phyloP scores from a whole-genome alignment of 2,329 filamentous ascomycete species.

The Colletotrichum limetticola region DNA sequence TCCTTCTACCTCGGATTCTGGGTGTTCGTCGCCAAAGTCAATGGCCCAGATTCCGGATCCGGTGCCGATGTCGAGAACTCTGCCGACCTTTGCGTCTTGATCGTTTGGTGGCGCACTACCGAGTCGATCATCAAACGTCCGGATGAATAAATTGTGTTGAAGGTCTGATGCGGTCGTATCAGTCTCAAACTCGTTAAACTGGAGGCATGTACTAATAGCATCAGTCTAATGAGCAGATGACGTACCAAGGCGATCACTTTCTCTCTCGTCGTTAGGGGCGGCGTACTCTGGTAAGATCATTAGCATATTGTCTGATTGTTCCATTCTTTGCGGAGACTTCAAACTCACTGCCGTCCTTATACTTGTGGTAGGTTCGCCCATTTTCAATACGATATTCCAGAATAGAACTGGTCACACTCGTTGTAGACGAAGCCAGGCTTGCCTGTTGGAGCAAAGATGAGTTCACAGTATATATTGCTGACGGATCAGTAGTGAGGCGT shows the following conservation, averaged over 20 bases:
- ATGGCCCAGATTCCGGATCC: conserved; percentile 59
- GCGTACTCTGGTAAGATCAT: neutral
- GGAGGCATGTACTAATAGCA: neutral
- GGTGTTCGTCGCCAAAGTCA: conserved; percentile 50
- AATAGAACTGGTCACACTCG: neutral
- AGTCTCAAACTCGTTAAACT: neutral
- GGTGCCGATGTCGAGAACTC: conserved; percentile 41
- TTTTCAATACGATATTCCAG: conserved; percentile 39
- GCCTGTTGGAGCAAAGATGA: neutral
- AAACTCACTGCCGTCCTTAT: neutral
- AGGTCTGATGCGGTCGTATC: neutral
- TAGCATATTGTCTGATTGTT: neutral
- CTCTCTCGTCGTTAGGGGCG: conserved; percentile 9
- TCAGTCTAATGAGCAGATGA: too few species aligned
- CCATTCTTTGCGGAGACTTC: too few species aligned
- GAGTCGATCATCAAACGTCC: neutral
- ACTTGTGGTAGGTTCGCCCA: conserved; percentile 50
- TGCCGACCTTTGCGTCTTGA: neutral
- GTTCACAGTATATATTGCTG: fast-evolving
- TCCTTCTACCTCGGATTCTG: neutral
- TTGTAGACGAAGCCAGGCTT: neutral
- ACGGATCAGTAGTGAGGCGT: neutral
- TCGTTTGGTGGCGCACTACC: neutral
- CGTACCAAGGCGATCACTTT: conserved; percentile 4
- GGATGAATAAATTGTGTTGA: neutral